A percentile compares a stretch with the other conserved stretches of the same genome.
phyloP scores from a whole-genome alignment of 2,329 filamentous ascomycete genomes.

The Xylariaceae sp. region DNA sequence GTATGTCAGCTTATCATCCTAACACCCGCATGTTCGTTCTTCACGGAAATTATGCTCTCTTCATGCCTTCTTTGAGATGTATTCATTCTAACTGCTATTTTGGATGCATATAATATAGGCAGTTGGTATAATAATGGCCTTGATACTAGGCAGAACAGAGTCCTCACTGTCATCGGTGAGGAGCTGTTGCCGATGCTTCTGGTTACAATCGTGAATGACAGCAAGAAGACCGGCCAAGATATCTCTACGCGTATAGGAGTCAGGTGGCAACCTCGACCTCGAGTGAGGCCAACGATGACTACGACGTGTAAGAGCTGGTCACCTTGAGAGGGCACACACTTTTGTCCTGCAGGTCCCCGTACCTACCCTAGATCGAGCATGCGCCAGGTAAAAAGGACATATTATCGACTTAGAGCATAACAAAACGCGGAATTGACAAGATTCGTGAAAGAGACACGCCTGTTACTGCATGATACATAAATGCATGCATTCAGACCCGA shows the following conservation, averaged over 20 bases:
- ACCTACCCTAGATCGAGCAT: no score
- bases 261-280: background rate
- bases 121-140: background rate
- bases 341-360: no score
- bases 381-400: no score
- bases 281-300: background rate
- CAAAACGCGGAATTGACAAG: no score
- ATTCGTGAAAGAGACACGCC: no score
- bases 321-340: no score
- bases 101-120: background rate
- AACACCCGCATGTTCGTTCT: background rate
- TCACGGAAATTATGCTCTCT: background rate
- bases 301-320: background rate
- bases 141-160: background rate
- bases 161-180: background rate
- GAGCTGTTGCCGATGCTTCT: background rate
- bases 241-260: background rate
- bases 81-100: background rate
- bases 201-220: background rate
- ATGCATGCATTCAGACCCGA: background rate
- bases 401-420: no score
- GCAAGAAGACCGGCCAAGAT: background rate
- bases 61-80: background rate
- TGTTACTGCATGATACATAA: background rate
- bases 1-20: slow-evolving; percentile 11